phyloP scores from a whole-genome alignment of 768 basidiomycete species.

The Mycena metata region DNA sequence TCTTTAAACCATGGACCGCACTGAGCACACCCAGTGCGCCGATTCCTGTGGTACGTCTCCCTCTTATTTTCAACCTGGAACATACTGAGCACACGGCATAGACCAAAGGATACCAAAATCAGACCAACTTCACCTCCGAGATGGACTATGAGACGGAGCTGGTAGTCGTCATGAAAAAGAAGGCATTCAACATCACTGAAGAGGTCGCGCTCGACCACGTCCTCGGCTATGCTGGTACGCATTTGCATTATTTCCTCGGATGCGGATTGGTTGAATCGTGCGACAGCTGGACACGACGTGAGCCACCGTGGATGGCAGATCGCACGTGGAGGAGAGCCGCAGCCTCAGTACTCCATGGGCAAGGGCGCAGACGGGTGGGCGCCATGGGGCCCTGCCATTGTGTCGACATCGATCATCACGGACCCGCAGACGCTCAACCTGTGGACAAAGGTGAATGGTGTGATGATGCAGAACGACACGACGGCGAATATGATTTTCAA shows the following conservation, averaged over 20 bases:
- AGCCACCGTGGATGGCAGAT: conserved; percentile 62
- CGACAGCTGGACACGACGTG: conserved; percentile 54
- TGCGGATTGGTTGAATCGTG: neutral
- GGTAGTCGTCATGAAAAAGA: conserved; percentile 57
- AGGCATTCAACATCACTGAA: conserved; percentile 58
- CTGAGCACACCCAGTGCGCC: conserved; percentile 45
- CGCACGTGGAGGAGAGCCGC: conserved; percentile 56
- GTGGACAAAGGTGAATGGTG: conserved; percentile 58
- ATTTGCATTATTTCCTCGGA: neutral
- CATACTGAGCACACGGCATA: too few species aligned
- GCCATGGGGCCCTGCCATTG: conserved; percentile 55
- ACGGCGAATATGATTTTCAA: conserved; percentile 59
- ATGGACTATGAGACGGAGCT: conserved; percentile 54
- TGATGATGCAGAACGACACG: conserved; percentile 54
- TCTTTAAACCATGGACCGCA: conserved; percentile 46
- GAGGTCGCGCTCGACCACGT: conserved; percentile 58
- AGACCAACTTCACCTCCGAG: conserved; percentile 46
- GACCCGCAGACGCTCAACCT: conserved; percentile 51
- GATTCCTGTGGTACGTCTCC: conserved; percentile 37
- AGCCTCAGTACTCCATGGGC: conserved; percentile 60
- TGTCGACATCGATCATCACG: conserved; percentile 47
- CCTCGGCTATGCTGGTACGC: conserved; percentile 48
- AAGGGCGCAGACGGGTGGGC: conserved; percentile 59
- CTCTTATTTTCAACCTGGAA: too few species aligned
- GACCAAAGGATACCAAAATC: conserved; percentile 42